phyloP scores from a whole-genome alignment of 2,329 filamentous ascomycete genomes.

The Teratosphaeria epicoccoides region DNA sequence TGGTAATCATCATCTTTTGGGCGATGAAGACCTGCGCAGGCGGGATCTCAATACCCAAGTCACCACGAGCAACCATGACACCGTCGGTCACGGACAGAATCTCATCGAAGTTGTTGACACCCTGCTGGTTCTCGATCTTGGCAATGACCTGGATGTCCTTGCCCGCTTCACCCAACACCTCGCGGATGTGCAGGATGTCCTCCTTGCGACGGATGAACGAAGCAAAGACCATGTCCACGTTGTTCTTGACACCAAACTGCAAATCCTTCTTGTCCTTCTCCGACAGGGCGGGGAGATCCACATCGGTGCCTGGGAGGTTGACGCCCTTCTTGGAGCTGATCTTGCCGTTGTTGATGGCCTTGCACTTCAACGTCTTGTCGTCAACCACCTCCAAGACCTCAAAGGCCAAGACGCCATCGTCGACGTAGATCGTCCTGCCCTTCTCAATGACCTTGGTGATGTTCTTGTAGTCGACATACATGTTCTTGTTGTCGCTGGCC shows the following conservation, averaged over 20 bases:
- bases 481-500: constrained; percentile 77
- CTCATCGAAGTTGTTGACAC: constrained; percentile 98
- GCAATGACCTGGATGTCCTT: constrained; percentile 98
- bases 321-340: constrained; percentile 99
- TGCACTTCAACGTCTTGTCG: constrained; percentile 76
- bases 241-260: constrained; percentile 93
- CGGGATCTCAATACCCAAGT: constrained; percentile 96
- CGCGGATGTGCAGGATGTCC: constrained; percentile 87
- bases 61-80: constrained; percentile 99
- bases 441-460: constrained; percentile 94
- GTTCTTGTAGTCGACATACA: constrained; percentile 99
- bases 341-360: constrained; percentile 92
- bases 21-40: constrained; percentile 97
- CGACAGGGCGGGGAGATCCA: constrained; percentile 91
- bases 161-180: constrained; percentile 81
- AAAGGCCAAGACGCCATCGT: constrained; percentile 95
- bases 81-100: constrained; percentile 93
- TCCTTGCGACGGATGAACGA: constrained; percentile 93
- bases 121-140: constrained; percentile 99
- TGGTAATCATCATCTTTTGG: constrained; percentile 99
- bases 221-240: constrained; percentile 97
- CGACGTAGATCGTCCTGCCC: constrained; percentile 93
- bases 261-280: constrained; percentile 97
- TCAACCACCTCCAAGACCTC: constrained; percentile 82
- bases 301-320: constrained; percentile 96